Evolutionary conservation across 2,329 filamentous ascomycete species (phyloP).

Genomic region (Botryotinia calthae): DNA sequence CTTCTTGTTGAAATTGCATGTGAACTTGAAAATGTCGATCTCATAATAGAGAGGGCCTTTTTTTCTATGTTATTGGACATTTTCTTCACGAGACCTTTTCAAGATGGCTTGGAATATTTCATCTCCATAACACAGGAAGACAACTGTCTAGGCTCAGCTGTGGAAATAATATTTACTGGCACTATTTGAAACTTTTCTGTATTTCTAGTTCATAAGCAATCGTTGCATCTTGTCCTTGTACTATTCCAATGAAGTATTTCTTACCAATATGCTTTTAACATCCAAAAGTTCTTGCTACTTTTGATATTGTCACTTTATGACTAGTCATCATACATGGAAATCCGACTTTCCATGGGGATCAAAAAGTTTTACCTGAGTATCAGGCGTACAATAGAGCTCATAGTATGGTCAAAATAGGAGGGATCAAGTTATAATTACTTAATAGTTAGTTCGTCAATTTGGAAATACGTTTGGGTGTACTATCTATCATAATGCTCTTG

Average conservation of each 20-base stretch:
- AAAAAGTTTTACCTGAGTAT: neutral
- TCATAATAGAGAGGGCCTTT: slow-evolving; percentile 63
- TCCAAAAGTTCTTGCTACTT: neutral
- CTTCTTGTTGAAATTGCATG: slow-evolving; percentile 50
- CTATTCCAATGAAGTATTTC: neutral
- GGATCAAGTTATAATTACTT: neutral
- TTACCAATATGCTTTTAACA: neutral
- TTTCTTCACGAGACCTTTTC: too few relatives aligned
- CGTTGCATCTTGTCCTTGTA: neutral
- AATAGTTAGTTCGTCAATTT: neutral
- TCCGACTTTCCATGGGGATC: too few relatives aligned
- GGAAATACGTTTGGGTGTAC: neutral
- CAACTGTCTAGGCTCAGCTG: too few relatives aligned
- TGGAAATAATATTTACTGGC: neutral
- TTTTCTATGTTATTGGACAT: too few relatives aligned
- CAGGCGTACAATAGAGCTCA: too few relatives aligned
- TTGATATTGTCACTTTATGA: neutral
- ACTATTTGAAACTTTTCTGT: neutral
- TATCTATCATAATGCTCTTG: neutral
- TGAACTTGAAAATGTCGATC: slow-evolving; percentile 66
- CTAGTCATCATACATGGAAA: neutral
- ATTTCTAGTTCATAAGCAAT: neutral
- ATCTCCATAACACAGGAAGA: too few relatives aligned
- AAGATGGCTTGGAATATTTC: slow-evolving; percentile 9
- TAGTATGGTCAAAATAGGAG: neutral